Percentiles rank a stretch among this genome's conserved stretches.
Evolutionary conservation across 2,329 filamentous ascomycete genomes (phyloP).

Genomic region (Pseudogymnoascus destructans): DNA sequence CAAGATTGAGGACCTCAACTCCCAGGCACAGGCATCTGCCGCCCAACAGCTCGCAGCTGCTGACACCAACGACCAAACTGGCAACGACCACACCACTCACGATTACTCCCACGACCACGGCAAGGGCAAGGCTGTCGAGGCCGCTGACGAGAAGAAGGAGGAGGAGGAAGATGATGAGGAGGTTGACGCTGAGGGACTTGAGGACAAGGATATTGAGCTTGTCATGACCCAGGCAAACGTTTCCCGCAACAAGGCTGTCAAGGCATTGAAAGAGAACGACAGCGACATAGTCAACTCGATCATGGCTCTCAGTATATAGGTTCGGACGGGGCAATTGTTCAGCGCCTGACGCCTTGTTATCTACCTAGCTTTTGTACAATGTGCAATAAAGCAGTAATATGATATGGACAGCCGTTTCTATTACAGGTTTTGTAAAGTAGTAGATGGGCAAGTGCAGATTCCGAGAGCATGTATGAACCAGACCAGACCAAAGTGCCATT

Average conservation of each 20-base stretch:
- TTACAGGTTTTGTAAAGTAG: constrained; percentile 3
- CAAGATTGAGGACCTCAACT: constrained; percentile 99
- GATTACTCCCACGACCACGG: constrained; percentile 64
- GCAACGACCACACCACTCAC: constrained; percentile 43
- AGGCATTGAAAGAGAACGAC: constrained; percentile 97
- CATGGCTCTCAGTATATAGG: constrained; percentile 85
- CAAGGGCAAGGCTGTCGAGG: constrained; percentile 46
- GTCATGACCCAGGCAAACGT: constrained; percentile 98
- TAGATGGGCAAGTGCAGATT: constrained; percentile 1
- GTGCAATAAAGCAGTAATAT: constrained; percentile 6
- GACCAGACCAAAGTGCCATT: not conserved
- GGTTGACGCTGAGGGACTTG: constrained; percentile 84
- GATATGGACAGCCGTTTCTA: constrained; percentile 2
- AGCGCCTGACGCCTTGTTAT: constrained; percentile 3
- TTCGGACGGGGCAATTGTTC: constrained; percentile 8
- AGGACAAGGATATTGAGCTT: constrained; percentile 98
- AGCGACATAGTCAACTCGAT: constrained; percentile 99
- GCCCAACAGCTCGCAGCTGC: constrained; percentile 84
- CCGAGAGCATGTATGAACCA: constrained; percentile 4
- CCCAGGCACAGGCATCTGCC: constrained; percentile 88
- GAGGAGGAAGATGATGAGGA: constrained; percentile 92
- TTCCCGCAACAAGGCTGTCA: constrained; percentile 95
- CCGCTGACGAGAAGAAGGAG: constrained; percentile 58
- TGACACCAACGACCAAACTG: constrained; percentile 38
- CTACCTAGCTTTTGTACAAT: constrained; percentile 5